These are phyloP conservation scores for Cucurbita pepo DNA, from an alignment of 306 rosid genomes.

Conservation along the genomic window DNA sequence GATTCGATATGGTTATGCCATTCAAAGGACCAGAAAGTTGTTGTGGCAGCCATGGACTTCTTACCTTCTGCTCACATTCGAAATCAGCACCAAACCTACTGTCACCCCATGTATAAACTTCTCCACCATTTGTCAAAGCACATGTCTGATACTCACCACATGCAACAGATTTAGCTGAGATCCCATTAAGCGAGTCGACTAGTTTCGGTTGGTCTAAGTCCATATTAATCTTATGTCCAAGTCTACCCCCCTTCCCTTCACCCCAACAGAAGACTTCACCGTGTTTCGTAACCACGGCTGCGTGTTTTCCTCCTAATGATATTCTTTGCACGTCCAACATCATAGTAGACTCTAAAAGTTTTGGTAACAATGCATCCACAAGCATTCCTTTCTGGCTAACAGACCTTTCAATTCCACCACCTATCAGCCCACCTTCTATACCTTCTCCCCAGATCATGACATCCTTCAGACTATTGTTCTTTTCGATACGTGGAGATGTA, in stretches of 20 bases:
- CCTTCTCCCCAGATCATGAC: conserved; percentile 87
- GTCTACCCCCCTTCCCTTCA: conserved; percentile 49
- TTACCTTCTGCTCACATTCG: conserved; percentile 18
- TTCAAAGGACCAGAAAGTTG: conserved; percentile 46
- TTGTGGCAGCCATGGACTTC: conserved; percentile 53
- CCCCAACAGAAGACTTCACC: conserved; percentile 94
- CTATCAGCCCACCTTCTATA: conserved; percentile 28
- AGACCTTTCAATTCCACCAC: conserved; percentile 23
- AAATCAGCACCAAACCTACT: conserved; percentile 27
- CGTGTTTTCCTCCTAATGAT: conserved; percentile 71
- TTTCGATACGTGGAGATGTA: conserved; percentile 22
- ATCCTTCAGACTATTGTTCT: conserved; percentile 44
- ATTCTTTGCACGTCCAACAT: conserved; percentile 52
- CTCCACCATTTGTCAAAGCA: conserved; percentile 54
- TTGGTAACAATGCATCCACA: conserved; percentile 45
- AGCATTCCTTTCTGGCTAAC: conserved; percentile 14
- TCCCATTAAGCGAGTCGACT: conserved; percentile 45
- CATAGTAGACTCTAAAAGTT: conserved; percentile 47
- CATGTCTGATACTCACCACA: conserved; percentile 80
- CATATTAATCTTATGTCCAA: conserved; percentile 53
- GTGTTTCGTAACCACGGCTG: conserved; percentile 59
- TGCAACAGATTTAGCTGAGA: conserved; percentile 30
- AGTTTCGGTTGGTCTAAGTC: conserved; percentile 48
- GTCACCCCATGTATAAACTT: conserved; percentile 68
- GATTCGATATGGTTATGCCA: conserved; percentile 27